phyloP scores from a whole-genome alignment of 148 eudicot genomes.

The Vaccinium myrtillus region DNA sequence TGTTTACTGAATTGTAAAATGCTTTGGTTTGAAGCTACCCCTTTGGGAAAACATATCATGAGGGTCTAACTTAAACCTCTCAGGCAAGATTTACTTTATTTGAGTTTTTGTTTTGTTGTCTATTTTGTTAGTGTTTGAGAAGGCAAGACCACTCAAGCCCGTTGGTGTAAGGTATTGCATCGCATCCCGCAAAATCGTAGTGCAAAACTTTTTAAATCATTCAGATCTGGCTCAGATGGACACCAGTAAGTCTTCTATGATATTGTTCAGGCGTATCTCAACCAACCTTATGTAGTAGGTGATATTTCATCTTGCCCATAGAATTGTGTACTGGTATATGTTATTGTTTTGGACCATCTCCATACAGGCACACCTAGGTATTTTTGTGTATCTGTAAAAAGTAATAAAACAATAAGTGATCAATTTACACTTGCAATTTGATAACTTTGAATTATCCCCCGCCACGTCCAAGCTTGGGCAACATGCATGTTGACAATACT shows the following conservation, averaged over 20 bases:
- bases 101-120: background rate
- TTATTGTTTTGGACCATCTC: background rate
- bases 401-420: background rate
- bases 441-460: background rate
- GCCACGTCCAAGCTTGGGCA: too few relatives aligned
- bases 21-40: background rate
- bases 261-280: background rate
- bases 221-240: background rate
- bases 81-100: background rate
- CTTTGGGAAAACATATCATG: background rate
- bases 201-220: background rate
- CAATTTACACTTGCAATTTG: background rate
- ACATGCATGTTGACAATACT: too few relatives aligned
- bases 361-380: background rate
- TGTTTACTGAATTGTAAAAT: background rate
- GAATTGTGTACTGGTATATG: background rate
- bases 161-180: background rate
- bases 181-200: background rate
- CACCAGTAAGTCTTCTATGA: constrained; percentile 5
- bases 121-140: constrained; percentile 2
- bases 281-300: background rate
- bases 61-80: background rate
- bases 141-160: constrained; percentile 13
- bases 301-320: background rate
- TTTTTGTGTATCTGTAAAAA: background rate